Evolutionary conservation across 495 filamentous ascomycete species (phyloP).

Genomic region (Hypoxylon perforatum): DNA sequence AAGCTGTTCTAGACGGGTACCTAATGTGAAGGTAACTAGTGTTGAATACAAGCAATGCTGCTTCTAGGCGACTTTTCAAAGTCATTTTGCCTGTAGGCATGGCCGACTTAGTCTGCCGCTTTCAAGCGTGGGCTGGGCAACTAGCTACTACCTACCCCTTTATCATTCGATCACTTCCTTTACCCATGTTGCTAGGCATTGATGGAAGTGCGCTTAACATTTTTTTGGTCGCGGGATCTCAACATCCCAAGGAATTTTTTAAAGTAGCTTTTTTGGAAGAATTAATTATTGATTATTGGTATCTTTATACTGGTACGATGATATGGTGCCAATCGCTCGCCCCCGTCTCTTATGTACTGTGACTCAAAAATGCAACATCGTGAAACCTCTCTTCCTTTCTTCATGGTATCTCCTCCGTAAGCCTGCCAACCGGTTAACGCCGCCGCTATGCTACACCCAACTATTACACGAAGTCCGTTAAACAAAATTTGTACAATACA

Average conservation of each 20-base stretch:
- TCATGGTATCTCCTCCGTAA: background rate
- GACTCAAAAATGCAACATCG: constrained; percentile 9
- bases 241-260: constrained; percentile 17
- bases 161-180: constrained; percentile 2
- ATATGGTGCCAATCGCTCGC: too few relatives aligned
- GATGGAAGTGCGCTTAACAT: constrained; percentile 28
- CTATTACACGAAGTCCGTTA: background rate
- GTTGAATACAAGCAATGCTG: too few relatives aligned
- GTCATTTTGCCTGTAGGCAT: too few relatives aligned
- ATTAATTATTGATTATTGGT: background rate
- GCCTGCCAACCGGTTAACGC: constrained; percentile 9
- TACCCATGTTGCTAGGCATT: background rate
- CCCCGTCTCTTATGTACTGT: too few relatives aligned
- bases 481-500: background rate
- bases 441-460: constrained; percentile 36
- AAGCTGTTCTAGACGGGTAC: constrained; percentile 78
- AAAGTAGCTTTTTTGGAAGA: background rate
- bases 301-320: background rate
- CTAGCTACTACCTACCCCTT: background rate
- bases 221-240: constrained; percentile 26
- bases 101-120: background rate
- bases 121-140: background rate
- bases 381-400: background rate
- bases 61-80: too few relatives aligned
- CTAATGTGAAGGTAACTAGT: background rate